Evolutionary conservation across 192 early-diverging fungal genomes (phyloP).

Genomic region (Thamnidium elegans): DNA sequence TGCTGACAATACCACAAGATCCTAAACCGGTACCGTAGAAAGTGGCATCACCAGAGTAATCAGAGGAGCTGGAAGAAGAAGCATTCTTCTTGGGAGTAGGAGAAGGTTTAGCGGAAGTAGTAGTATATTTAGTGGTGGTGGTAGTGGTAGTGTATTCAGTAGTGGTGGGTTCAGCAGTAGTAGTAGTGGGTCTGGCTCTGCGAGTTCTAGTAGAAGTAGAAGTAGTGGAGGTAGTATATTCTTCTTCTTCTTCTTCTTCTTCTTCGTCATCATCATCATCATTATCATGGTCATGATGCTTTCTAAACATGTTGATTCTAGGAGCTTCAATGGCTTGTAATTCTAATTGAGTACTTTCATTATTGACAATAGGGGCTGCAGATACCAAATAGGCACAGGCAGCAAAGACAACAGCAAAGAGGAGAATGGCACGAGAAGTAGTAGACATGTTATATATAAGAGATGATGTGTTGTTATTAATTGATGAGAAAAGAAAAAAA

Average conservation of each 20-base stretch:
- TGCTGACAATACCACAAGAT: constrained; percentile 22
- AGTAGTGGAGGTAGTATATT: not conserved
- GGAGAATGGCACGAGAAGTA: not conserved
- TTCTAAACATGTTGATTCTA: not conserved
- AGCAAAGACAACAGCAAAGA: not conserved
- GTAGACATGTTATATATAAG: not conserved
- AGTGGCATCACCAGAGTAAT: constrained; percentile 25
- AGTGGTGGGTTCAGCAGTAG: not conserved
- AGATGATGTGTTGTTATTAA: not conserved
- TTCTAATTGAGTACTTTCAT: not conserved
- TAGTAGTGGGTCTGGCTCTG: not conserved
- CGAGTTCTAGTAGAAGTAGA: not conserved
- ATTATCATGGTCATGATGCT: not conserved
- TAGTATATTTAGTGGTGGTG: constrained; percentile 1
- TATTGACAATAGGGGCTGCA: not conserved
- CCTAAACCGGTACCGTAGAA: constrained; percentile 25
- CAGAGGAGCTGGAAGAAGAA: not conserved
- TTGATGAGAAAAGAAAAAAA: not conserved
- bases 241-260: not conserved
- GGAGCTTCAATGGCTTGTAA: not conserved
- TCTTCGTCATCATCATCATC: too few relatives aligned
- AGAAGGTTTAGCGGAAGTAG: not conserved
- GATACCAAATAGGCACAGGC: constrained; percentile 4
- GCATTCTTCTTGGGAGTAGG: not conserved
- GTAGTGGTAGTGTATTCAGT: constrained; percentile 5